A percentile compares a stretch with the other conserved stretches of the same genome.
These are phyloP conservation scores for Didymella pomorum DNA, from an alignment of 2,329 filamentous ascomycete species.

Conservation along the genomic window DNA sequence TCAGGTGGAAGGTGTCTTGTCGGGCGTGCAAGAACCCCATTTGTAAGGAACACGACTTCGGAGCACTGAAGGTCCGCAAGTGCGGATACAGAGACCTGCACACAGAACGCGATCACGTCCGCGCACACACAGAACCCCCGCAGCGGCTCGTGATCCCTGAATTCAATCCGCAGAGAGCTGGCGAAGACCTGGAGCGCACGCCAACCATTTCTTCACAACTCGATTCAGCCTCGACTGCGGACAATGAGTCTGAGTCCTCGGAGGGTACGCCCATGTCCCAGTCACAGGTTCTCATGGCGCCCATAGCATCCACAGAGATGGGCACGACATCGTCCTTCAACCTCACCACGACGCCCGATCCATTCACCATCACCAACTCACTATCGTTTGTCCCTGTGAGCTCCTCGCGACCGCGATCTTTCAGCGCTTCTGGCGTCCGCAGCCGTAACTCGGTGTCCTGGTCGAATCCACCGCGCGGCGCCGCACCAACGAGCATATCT, in stretches of 20 bases:
- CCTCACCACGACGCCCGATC: conserved; percentile 35
- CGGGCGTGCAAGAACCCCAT: conserved; percentile 64
- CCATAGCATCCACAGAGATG: conserved; percentile 40
- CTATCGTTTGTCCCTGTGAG: conserved; percentile 45
- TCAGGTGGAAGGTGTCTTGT: conserved; percentile 67
- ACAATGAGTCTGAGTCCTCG: conserved; percentile 38
- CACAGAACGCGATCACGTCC: conserved; percentile 56
- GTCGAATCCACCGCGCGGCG: conserved; percentile 36
- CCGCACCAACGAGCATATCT: conserved; percentile 37
- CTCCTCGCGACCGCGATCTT: conserved; percentile 48
- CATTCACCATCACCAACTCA: conserved; percentile 34
- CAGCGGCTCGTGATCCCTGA: conserved; percentile 48
- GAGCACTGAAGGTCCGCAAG: conserved; percentile 63
- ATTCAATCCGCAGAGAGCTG: conserved; percentile 44
- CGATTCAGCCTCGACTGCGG: conserved; percentile 33
- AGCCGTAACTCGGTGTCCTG: conserved; percentile 42
- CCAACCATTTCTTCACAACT: conserved; percentile 35
- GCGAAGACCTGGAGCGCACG: conserved; percentile 36
- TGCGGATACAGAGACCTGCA: conserved; percentile 65
- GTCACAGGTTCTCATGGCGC: conserved; percentile 46
- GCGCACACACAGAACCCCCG: conserved; percentile 45
- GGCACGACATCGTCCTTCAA: conserved; percentile 39
- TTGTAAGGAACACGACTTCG: conserved; percentile 67
- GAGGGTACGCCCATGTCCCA: conserved; percentile 45
- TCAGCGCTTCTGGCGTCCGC: conserved; percentile 49